A percentile compares a stretch with the other conserved stretches of the same genome.
Conservation (phyloP, 495 filamentous ascomycete species). For the Trichoderma parareesei region DNA sequence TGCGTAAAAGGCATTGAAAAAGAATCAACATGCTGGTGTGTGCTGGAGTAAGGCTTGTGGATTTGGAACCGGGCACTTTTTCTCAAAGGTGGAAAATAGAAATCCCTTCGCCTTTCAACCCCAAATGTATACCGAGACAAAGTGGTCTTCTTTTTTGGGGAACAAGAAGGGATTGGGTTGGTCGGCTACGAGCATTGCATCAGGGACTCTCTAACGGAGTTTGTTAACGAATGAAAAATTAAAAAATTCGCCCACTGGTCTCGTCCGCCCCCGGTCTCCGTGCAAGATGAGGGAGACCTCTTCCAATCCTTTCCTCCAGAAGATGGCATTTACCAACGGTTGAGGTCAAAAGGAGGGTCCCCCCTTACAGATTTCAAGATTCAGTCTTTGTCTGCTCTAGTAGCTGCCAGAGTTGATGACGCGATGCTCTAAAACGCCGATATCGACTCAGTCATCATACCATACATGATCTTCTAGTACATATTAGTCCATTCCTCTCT, state of each 20-base stretch:
- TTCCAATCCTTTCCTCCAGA: too few relatives aligned
- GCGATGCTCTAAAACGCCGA: constrained; percentile 3
- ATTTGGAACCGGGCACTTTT: constrained; percentile 7
- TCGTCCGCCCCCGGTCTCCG: not conserved
- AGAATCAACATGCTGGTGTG: not conserved
- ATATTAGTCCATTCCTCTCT: constrained; percentile 7
- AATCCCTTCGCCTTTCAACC: not conserved
- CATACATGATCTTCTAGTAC: not conserved
- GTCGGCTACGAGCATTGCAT: constrained; percentile 16
- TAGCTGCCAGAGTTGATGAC: constrained; percentile 1
- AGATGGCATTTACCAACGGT: too few relatives aligned
- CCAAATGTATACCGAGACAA: constrained; percentile 3
- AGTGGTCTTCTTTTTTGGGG: not conserved
- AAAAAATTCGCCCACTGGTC: constrained; percentile 5
- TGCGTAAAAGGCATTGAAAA: constrained; percentile 48
- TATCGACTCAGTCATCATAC: not conserved
- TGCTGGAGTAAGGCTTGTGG: constrained; percentile 11
- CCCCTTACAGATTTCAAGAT: not conserved
- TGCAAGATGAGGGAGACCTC: not conserved
- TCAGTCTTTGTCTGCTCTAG: not conserved
- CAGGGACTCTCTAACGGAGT: constrained; percentile 16
- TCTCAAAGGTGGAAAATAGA: constrained; percentile 9
- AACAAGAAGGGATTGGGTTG: constrained; percentile 5
- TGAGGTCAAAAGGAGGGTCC: not conserved
- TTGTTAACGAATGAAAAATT: constrained; percentile 15